Conservation (phyloP, 2,329 filamentous ascomycete genomes). For the Aspergillus niger region DNA sequence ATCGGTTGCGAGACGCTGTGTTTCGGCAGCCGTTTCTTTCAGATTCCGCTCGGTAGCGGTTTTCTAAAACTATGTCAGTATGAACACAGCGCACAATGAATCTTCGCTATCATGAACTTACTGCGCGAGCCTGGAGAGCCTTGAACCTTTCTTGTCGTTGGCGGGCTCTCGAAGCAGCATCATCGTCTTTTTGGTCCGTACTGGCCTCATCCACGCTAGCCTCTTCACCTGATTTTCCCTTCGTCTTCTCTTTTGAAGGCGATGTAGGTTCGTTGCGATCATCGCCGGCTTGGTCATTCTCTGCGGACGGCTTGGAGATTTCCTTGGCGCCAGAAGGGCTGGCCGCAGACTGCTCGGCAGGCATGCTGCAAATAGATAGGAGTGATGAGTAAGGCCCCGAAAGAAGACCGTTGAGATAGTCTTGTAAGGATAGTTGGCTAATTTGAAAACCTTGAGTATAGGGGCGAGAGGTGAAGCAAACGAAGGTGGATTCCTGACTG, state of each 20-base stretch:
- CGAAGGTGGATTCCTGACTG: neutral
- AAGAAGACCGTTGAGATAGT: no score
- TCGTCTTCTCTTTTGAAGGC: slow-evolving; percentile 9
- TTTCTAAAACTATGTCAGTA: slow-evolving; percentile 40
- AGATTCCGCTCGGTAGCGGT: slow-evolving; percentile 61
- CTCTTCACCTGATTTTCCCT: neutral
- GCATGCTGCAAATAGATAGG: slow-evolving; percentile 13
- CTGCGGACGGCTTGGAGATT: slow-evolving; percentile 3
- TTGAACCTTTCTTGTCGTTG: slow-evolving; percentile 83
- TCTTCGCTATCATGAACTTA: slow-evolving; percentile 32
- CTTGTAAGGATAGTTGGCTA: neutral
- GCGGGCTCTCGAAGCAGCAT: slow-evolving; percentile 40
- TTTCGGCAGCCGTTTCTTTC: slow-evolving; percentile 80
- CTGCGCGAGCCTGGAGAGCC: slow-evolving; percentile 76
- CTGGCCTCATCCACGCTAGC: neutral
- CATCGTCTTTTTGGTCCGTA: slow-evolving; percentile 23
- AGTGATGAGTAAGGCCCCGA: neutral
- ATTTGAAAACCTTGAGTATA: neutral
- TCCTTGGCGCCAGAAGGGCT: slow-evolving; percentile 19
- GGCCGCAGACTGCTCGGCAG: slow-evolving; percentile 13
- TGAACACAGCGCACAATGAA: neutral
- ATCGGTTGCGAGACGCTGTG: slow-evolving; percentile 75
- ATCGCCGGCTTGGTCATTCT: slow-evolving; percentile 14
- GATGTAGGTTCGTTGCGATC: slow-evolving; percentile 16
- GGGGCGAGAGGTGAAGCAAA: no score